Percentiles rank a stretch among this genome's conserved stretches.
These are phyloP conservation scores for Candida andamanensis DNA, from an alignment of 805 yeast genomes.

Conservation along the genomic window DNA sequence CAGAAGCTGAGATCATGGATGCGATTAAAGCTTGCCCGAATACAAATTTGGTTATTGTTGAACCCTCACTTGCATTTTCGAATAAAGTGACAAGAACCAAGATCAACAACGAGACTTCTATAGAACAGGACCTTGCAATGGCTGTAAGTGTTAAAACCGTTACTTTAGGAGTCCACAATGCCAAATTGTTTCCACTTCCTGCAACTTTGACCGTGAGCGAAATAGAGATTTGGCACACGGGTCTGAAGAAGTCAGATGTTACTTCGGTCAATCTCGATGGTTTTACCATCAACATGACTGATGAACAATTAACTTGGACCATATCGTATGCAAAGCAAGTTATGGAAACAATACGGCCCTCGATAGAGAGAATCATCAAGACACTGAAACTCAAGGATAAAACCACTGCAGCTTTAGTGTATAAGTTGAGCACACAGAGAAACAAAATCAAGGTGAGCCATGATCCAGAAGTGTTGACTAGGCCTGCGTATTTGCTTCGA, in stretches of 20 bases:
- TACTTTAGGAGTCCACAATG: slow-evolving; percentile 19
- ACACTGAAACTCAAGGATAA: slow-evolving; percentile 11
- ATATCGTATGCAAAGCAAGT: slow-evolving; percentile 13
- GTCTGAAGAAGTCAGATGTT: slow-evolving; percentile 12
- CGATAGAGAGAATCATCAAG: slow-evolving; percentile 14
- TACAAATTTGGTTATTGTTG: slow-evolving; percentile 24
- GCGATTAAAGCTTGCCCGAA: slow-evolving; percentile 13
- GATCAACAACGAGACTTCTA: slow-evolving; percentile 11
- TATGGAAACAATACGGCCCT: slow-evolving; percentile 11
- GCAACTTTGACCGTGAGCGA: slow-evolving; percentile 18
- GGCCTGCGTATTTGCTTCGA: slow-evolving; percentile 78
- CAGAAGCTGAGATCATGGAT: slow-evolving; percentile 19
- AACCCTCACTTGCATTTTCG: slow-evolving; percentile 32
- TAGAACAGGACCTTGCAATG: no score
- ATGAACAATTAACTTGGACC: slow-evolving; percentile 19
- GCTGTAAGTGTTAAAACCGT: slow-evolving; percentile 32
- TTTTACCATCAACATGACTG: slow-evolving; percentile 15
- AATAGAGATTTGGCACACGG: slow-evolving; percentile 34
- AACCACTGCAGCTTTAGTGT: slow-evolving; percentile 34
- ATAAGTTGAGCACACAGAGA: slow-evolving; percentile 37
- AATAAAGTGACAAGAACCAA: slow-evolving; percentile 8
- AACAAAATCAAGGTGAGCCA: slow-evolving; percentile 49
- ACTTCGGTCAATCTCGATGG: slow-evolving; percentile 18
- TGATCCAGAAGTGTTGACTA: slow-evolving; percentile 86
- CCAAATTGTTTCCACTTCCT: slow-evolving; percentile 15